Evolutionary conservation across 78 protist genomes (phyloP).

Genomic region (Salpingoeca rosetta): DNA sequence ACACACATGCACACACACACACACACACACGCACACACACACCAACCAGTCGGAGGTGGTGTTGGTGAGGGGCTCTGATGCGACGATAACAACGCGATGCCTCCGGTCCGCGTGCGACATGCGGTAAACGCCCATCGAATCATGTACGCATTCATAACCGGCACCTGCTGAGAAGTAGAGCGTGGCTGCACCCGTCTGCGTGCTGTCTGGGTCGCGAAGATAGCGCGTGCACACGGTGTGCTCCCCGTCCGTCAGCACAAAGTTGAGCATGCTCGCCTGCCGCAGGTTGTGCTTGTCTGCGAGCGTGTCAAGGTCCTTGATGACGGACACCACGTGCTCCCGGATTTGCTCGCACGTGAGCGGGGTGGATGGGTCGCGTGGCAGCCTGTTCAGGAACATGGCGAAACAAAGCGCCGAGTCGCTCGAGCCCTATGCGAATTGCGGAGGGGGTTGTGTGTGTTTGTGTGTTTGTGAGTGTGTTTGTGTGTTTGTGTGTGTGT

Average conservation of each 20-base stretch:
- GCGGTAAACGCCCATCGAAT: background rate
- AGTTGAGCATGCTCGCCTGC: constrained; percentile 20
- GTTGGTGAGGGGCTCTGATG: constrained; percentile 16
- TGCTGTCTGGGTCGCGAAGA: background rate
- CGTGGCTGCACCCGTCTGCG: background rate
- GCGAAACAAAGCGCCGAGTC: background rate
- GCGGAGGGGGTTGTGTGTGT: too few relatives aligned
- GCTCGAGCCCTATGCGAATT: too few relatives aligned
- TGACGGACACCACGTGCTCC: background rate
- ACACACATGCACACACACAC: too few relatives aligned
- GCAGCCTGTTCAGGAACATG: background rate
- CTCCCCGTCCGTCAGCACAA: constrained; percentile 32
- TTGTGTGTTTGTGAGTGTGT: too few relatives aligned
- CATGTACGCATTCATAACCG: background rate
- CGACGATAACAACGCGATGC: background rate
- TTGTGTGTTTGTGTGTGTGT: too few relatives aligned
- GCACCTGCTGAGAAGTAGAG: constrained; percentile 12
- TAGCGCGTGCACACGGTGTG: constrained; percentile 17
- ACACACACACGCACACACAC: too few relatives aligned
- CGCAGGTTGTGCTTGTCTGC: background rate
- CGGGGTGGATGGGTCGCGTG: background rate
- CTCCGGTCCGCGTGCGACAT: background rate
- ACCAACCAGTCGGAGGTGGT: background rate
- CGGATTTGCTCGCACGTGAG: background rate
- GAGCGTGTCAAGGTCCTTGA: background rate